Percentiles rank a stretch among this genome's conserved stretches.
Conservation (phyloP, 164 flowering plant species). For the Piper betle region DNA sequence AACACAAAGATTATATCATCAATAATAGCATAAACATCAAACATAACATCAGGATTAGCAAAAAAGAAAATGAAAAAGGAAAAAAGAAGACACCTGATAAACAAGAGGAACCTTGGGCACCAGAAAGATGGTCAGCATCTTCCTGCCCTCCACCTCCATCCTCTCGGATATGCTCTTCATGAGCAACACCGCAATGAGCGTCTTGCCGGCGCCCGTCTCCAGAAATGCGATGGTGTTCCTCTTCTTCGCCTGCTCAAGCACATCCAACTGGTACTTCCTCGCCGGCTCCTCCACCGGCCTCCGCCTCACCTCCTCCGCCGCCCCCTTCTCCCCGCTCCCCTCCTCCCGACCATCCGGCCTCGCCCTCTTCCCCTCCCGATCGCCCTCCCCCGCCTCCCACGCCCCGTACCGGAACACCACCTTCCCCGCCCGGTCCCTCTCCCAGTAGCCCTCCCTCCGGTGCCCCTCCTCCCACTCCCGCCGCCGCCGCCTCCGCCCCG, state of each 20-base stretch:
- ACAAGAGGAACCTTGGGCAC: conserved; percentile 98
- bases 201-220: conserved; percentile 97
- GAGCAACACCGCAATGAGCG: conserved; percentile 90
- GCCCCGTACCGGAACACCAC: conserved; percentile 52
- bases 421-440: conserved; percentile 64
- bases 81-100: conserved; percentile 47
- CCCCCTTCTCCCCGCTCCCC: conserved; percentile 8
- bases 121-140: conserved; percentile 83
- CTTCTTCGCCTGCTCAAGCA: conserved; percentile 89
- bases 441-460: conserved; percentile 83
- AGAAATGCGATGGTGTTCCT: conserved; percentile 96
- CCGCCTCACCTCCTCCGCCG: conserved; percentile 42
- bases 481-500: conserved; percentile 36
- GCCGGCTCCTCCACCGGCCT: conserved; percentile 71
- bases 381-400: conserved; percentile 55
- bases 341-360: conserved; percentile 23
- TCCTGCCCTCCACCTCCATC: conserved; percentile 51
- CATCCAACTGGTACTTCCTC: conserved; percentile 85
- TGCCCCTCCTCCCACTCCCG: conserved; percentile 50
- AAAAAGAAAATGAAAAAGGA: background rate
- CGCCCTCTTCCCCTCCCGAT: conserved; percentile 27
- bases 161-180: conserved; percentile 53
- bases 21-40: background rate
- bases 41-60: background rate
- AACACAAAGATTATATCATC: background rate